A percentile compares a stretch with the other conserved stretches of the same genome.
Conservation (phyloP, 2,329 filamentous ascomycete species). For the Dothidotthia symphoricarpi region DNA sequence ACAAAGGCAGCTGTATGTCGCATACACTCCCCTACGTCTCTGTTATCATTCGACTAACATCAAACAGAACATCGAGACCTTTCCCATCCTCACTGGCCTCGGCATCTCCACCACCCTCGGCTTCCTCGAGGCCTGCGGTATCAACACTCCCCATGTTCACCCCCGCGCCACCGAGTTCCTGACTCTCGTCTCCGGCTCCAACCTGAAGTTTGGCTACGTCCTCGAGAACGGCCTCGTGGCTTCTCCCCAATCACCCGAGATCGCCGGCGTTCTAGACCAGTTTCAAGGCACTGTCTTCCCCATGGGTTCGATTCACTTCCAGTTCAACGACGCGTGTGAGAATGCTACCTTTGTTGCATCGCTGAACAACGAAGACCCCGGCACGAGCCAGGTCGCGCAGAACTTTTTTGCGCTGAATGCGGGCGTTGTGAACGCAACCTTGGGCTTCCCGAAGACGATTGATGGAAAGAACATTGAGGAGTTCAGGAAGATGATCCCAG, state of each 20-base stretch:
- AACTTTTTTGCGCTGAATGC: constrained; percentile 44
- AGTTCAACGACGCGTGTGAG: constrained; percentile 51
- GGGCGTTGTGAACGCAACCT: constrained; percentile 39
- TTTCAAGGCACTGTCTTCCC: constrained; percentile 52
- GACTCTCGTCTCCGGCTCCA: constrained; percentile 44
- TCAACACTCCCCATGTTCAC: constrained; percentile 52
- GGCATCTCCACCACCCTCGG: constrained; percentile 41
- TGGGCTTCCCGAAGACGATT: constrained; percentile 38
- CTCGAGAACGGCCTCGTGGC: constrained; percentile 47
- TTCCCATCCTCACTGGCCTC: constrained; percentile 43
- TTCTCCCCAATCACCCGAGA: constrained; percentile 36
- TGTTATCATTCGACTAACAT: constrained; percentile 1
- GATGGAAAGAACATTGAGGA: constrained; percentile 38
- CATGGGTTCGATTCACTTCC: constrained; percentile 49
- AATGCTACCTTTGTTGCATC: constrained; percentile 46
- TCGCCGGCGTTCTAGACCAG: constrained; percentile 41
- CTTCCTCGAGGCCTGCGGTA: constrained; percentile 47
- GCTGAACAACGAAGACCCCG: constrained; percentile 47
- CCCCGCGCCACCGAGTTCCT: constrained; percentile 51
- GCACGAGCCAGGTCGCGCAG: constrained; percentile 45
- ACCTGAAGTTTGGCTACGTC: constrained; percentile 47
- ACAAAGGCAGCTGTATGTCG: constrained; percentile 28
- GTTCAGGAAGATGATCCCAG: constrained; percentile 44
- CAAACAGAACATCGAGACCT: constrained; percentile 39
- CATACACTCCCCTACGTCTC: background rate